phyloP scores from a whole-genome alignment of 805 yeast species.

The Wickerhamiella nectarea region DNA sequence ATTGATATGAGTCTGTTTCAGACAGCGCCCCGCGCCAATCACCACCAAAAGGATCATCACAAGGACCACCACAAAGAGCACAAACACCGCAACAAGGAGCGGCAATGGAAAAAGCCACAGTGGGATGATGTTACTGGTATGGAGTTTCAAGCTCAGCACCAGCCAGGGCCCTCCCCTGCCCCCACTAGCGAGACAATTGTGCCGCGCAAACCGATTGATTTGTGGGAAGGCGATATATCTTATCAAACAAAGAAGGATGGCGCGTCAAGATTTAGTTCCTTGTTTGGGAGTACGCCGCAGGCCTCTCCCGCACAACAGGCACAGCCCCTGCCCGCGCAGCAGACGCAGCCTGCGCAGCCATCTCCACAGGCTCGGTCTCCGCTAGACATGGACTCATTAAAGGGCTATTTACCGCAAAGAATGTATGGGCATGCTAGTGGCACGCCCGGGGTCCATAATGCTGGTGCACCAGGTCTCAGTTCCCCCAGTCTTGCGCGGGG shows the following conservation, averaged over 20 bases:
- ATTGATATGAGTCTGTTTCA: neutral
- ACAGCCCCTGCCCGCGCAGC: neutral
- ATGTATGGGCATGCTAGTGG: no score
- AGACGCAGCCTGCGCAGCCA: neutral
- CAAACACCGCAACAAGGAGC: conserved; percentile 4
- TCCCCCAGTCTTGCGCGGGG: no score
- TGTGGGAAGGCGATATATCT: conserved; percentile 7
- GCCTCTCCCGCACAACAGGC: no score
- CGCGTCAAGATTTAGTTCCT: neutral
- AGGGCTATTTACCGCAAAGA: neutral
- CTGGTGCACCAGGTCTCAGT: no score
- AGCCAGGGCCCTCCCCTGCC: no score
- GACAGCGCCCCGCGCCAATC: neutral
- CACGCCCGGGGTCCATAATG: no score
- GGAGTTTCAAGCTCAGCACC: neutral
- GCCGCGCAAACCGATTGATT: conserved; percentile 1
- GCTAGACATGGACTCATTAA: neutral
- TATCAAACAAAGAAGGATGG: conserved; percentile 2
- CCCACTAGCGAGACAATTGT: no score
- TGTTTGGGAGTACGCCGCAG: neutral
- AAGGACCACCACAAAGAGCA: neutral
- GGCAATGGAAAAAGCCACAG: conserved; percentile 3
- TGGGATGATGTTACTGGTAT: conserved; percentile 6
- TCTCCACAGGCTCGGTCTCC: neutral
- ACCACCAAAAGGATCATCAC: neutral